Evolutionary conservation across 768 basidiomycete species (phyloP).

Genomic region (Lentinus tigrinus): DNA sequence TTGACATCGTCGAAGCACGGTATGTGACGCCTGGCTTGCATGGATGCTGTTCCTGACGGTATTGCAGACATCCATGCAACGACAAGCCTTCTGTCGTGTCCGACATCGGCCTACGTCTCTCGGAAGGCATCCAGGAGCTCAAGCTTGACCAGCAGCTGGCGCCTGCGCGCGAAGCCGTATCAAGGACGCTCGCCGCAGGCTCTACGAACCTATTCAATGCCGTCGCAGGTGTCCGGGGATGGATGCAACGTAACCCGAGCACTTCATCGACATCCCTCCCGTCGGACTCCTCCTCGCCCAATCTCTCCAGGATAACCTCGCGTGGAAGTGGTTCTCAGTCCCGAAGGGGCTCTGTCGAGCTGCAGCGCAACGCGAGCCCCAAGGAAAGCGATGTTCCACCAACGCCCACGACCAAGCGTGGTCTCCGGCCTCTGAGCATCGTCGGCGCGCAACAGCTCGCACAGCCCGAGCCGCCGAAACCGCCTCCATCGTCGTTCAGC

Average conservation of each 20-base stretch:
- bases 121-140: constrained; percentile 92
- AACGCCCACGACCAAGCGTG: constrained; percentile 15
- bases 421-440: constrained; percentile 30
- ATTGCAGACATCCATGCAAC: constrained; percentile 83
- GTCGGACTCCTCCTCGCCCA: constrained; percentile 3
- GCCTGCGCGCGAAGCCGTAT: constrained; percentile 87
- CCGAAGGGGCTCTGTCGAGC: constrained; percentile 1
- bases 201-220: constrained; percentile 86
- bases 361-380: background rate
- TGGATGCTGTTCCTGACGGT: background rate
- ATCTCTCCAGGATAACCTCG: constrained; percentile 15
- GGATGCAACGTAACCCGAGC: constrained; percentile 43
- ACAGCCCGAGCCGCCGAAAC: constrained; percentile 24
- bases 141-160: constrained; percentile 92
- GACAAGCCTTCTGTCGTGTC: constrained; percentile 87
- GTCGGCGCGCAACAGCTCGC: constrained; percentile 22
- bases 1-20: constrained; percentile 95
- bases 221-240: constrained; percentile 85
- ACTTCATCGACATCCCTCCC: constrained; percentile 8
- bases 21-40: constrained; percentile 31
- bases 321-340: constrained; percentile 4
- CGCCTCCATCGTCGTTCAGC: constrained; percentile 32
- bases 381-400: constrained; percentile 10
- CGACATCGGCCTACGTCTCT: constrained; percentile 88
- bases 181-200: constrained; percentile 68